phyloP scores from a whole-genome alignment of 148 eudicot genomes.

The Arbutus unedo region DNA sequence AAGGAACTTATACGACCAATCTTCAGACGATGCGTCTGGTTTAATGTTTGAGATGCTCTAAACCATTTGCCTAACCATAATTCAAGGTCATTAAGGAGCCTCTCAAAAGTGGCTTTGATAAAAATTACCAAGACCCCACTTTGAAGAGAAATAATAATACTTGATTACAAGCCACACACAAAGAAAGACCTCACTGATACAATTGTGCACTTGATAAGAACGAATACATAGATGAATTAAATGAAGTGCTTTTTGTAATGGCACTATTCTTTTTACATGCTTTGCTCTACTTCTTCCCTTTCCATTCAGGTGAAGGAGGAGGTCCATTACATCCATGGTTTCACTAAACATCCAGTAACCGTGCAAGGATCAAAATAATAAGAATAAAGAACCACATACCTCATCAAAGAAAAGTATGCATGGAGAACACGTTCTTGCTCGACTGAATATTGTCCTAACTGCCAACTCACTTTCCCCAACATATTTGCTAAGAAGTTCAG shows the following conservation, averaged over 20 bases:
- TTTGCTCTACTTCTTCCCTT: neutral
- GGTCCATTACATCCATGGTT: neutral
- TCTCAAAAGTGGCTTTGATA: neutral
- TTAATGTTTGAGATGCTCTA: neutral
- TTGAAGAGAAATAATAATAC: neutral
- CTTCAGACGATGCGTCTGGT: neutral
- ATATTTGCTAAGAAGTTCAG: slow-evolving; percentile 79
- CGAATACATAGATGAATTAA: neutral
- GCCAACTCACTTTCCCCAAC: slow-evolving; percentile 91
- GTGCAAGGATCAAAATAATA: neutral
- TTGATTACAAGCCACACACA: neutral
- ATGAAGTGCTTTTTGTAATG: neutral
- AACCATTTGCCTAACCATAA: neutral
- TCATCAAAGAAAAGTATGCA: slow-evolving; percentile 95
- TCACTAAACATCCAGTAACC: neutral
- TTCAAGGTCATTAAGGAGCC: neutral
- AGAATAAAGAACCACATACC: slow-evolving; percentile 35
- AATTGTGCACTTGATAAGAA: neutral
- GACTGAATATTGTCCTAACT: slow-evolving; percentile 68
- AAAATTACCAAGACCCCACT: neutral
- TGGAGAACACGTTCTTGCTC: slow-evolving; percentile 89
- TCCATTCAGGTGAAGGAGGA: neutral
- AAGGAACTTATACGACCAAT: neutral
- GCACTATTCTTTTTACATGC: neutral
- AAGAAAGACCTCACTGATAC: neutral